A percentile compares a stretch with the other conserved stretches of the same genome.
These are phyloP conservation scores for Penicillium paradoxum DNA, from an alignment of 495 filamentous ascomycete species.

Conservation along the genomic window DNA sequence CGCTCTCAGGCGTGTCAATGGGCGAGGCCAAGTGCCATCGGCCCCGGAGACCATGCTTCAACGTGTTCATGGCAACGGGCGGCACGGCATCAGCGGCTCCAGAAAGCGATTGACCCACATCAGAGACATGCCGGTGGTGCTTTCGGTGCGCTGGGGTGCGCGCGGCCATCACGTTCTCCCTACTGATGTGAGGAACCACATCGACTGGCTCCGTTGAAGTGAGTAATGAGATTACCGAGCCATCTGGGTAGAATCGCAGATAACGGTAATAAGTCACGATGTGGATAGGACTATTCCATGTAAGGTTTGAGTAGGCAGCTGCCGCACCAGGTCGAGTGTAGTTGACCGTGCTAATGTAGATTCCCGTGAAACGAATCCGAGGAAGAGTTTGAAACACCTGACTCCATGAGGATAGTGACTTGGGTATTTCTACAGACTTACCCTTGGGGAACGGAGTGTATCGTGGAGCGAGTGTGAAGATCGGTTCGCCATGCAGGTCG, in stretches of 20 bases:
- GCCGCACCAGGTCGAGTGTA: slow-evolving; percentile 78
- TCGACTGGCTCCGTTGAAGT: slow-evolving; percentile 77
- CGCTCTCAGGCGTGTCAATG: slow-evolving; percentile 13
- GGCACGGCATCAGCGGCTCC: slow-evolving; percentile 33
- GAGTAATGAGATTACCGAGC: slow-evolving; percentile 69
- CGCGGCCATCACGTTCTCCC: slow-evolving; percentile 42
- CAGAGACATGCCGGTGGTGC: slow-evolving; percentile 29
- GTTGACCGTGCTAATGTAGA: slow-evolving; percentile 95
- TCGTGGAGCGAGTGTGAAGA: slow-evolving; percentile 34
- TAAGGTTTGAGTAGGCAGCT: slow-evolving; percentile 46
- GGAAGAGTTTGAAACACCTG: slow-evolving; percentile 77
- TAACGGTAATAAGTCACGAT: slow-evolving; percentile 98
- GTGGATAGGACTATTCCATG: slow-evolving; percentile 81
- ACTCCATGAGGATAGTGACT: slow-evolving; percentile 39
- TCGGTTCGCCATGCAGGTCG: slow-evolving; percentile 56
- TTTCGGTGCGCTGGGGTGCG: slow-evolving; percentile 25
- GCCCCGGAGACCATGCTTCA: slow-evolving; percentile 58
- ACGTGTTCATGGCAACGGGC: slow-evolving; percentile 35
- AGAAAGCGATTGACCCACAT: slow-evolving; percentile 35
- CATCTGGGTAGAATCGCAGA: slow-evolving; percentile 89
- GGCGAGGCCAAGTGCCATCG: slow-evolving; percentile 55
- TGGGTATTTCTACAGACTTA: slow-evolving; percentile 30
- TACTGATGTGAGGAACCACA: slow-evolving; percentile 69
- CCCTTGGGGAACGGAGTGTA: slow-evolving; percentile 41
- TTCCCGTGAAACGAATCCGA: slow-evolving; percentile 85